These are phyloP conservation scores for Metarhizium rileyi DNA, from an alignment of 2,329 filamentous ascomycete genomes.

Conservation along the genomic window DNA sequence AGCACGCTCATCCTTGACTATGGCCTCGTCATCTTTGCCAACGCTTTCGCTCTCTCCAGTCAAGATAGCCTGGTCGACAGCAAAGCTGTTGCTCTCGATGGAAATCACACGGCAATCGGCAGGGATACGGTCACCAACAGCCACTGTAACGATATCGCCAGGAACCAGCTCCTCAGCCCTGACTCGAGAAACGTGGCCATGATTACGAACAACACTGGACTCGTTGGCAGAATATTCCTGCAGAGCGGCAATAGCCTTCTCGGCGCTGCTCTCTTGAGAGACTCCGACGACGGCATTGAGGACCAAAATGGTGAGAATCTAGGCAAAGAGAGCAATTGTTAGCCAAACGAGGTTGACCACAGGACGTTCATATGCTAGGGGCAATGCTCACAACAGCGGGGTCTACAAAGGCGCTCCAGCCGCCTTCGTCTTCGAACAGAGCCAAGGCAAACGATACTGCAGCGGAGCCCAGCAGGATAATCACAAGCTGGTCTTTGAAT, in stretches of 20 bases:
- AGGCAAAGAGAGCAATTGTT: background rate
- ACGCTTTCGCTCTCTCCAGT: constrained; percentile 98
- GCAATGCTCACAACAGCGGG: constrained; percentile 69
- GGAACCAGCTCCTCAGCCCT: constrained; percentile 97
- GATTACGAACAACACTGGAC: constrained; percentile 80
- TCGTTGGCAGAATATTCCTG: constrained; percentile 99
- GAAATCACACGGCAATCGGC: constrained; percentile 85
- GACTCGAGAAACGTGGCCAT: constrained; percentile 65
- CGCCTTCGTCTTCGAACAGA: constrained; percentile 84
- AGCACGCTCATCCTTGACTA: constrained; percentile 67
- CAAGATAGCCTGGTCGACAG: constrained; percentile 91
- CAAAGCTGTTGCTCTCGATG: constrained; percentile 95
- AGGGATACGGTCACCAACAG: constrained; percentile 86
- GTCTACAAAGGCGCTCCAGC: constrained; percentile 96
- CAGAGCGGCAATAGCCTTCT: constrained; percentile 94
- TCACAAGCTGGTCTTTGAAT: constrained; percentile 96
- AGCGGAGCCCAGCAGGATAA: constrained; percentile 88
- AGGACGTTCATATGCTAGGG: background rate
- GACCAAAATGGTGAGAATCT: constrained; percentile 95
- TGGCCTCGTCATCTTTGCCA: constrained; percentile 61
- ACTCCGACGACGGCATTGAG: constrained; percentile 96
- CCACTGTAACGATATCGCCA: constrained; percentile 79
- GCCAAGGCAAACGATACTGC: constrained; percentile 89
- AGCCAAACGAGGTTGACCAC: background rate
- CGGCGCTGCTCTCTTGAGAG: constrained; percentile 95